Conservation (phyloP, 345 rosid species). For the Aquilaria sinensis region DNA sequence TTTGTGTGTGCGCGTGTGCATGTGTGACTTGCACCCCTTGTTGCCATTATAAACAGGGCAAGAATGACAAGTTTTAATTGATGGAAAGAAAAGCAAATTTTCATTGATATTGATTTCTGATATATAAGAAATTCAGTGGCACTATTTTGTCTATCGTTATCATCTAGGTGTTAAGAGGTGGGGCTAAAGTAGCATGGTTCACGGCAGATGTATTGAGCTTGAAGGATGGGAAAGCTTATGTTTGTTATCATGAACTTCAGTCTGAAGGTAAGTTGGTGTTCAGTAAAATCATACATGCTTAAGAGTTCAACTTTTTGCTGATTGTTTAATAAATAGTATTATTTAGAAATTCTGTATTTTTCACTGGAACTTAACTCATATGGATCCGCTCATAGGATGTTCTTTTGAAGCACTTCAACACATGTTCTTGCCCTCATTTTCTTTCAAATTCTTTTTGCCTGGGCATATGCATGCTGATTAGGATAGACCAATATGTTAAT, state of each 20-base stretch:
- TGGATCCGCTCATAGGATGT: too few relatives aligned
- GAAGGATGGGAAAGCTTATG: constrained; percentile 74
- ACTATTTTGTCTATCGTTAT: neutral
- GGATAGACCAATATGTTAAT: too few relatives aligned
- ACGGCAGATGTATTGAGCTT: constrained; percentile 60
- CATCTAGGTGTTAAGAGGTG: constrained; percentile 71
- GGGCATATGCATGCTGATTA: too few relatives aligned
- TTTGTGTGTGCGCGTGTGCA: neutral
- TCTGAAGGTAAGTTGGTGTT: constrained; percentile 48
- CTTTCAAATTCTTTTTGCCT: too few relatives aligned
- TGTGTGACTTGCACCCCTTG: neutral
- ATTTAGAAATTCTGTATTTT: too few relatives aligned
- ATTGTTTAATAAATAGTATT: too few relatives aligned
- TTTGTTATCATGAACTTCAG: constrained; percentile 57
- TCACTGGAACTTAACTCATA: too few relatives aligned
- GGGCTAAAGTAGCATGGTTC: constrained; percentile 76
- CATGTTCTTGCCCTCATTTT: too few relatives aligned
- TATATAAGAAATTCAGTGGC: neutral
- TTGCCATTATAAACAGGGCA: neutral
- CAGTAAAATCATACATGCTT: neutral
- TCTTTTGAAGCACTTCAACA: too few relatives aligned
- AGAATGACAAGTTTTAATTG: neutral
- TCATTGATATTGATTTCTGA: neutral
- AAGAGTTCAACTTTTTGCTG: too few relatives aligned
- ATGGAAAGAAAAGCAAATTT: neutral